A percentile compares a stretch with the other conserved stretches of the same genome.
Conservation (phyloP, 495 filamentous ascomycete genomes). For the Parmelia sp. region DNA sequence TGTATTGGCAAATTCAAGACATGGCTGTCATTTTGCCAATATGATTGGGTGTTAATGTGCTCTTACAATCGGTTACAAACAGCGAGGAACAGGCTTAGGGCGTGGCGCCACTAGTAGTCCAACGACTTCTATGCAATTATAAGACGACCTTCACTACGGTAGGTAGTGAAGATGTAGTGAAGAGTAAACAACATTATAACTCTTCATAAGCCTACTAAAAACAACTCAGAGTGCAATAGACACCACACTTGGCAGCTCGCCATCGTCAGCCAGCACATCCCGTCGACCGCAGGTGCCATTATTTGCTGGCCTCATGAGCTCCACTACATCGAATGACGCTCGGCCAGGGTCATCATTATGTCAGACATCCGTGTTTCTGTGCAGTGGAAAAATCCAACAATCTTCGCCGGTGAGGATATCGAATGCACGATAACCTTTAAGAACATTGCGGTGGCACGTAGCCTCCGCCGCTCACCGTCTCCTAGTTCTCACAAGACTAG, state of each 20-base stretch:
- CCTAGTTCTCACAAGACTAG: constrained; percentile 8
- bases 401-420: constrained; percentile 91
- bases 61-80: no score
- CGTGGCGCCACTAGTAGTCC: neutral
- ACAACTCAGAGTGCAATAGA: neutral
- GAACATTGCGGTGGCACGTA: constrained; percentile 58
- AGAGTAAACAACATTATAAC: no score
- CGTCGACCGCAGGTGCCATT: constrained; percentile 11
- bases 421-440: constrained; percentile 95
- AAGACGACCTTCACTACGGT: neutral
- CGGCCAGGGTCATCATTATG: constrained; percentile 22
- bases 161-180: no score
- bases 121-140: neutral
- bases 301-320: constrained; percentile 20
- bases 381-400: constrained; percentile 80
- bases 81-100: no score
- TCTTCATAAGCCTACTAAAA: neutral
- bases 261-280: neutral
- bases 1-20: neutral
- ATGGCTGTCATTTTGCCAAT: neutral
- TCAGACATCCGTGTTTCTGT: constrained; percentile 88
- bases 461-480: constrained; percentile 34
- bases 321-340: constrained; percentile 16
- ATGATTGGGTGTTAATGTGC: neutral
- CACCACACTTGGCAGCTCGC: neutral